A percentile compares a stretch with the other conserved stretches of the same genome.
These are phyloP conservation scores for Gentiana straminea DNA, from an alignment of 257 asterid species.

Conservation along the genomic window DNA sequence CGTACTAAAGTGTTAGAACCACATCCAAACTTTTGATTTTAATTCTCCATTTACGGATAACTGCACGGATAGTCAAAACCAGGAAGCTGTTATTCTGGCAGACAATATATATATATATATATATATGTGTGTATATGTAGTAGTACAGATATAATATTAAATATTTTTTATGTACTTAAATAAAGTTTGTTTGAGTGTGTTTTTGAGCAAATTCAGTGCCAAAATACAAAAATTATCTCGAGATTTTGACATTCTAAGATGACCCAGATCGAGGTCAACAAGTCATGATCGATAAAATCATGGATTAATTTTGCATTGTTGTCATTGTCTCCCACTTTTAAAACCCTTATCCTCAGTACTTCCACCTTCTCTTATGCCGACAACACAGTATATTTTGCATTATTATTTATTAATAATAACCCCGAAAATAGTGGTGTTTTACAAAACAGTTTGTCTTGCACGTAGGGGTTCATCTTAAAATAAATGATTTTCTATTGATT, in stretches of 20 bases:
- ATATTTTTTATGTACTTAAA: background rate
- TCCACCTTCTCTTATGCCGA: constrained; percentile 12
- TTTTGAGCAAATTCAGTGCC: background rate
- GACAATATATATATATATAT: background rate
- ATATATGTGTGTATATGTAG: constrained; percentile 4
- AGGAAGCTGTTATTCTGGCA: background rate
- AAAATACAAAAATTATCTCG: constrained; percentile 6
- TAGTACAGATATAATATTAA: constrained; percentile 1
- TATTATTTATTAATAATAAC: no score
- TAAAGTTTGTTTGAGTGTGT: background rate
- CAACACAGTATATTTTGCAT: no score
- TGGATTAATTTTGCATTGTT: constrained; percentile 44
- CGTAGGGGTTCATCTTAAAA: no score
- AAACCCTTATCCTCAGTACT: constrained; percentile 14
- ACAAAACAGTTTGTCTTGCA: no score
- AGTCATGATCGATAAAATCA: constrained; percentile 14
- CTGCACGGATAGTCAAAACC: no score
- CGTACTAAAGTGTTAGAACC: no score
- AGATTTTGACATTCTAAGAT: background rate
- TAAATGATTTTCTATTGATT: no score
- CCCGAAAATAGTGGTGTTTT: no score
- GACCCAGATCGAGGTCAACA: no score
- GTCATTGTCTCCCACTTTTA: constrained; percentile 48
- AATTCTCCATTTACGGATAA: no score
- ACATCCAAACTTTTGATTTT: no score